Base-by-base conservation (phyloP, 441 rosid species). In the Populus tomentosa region DNA sequence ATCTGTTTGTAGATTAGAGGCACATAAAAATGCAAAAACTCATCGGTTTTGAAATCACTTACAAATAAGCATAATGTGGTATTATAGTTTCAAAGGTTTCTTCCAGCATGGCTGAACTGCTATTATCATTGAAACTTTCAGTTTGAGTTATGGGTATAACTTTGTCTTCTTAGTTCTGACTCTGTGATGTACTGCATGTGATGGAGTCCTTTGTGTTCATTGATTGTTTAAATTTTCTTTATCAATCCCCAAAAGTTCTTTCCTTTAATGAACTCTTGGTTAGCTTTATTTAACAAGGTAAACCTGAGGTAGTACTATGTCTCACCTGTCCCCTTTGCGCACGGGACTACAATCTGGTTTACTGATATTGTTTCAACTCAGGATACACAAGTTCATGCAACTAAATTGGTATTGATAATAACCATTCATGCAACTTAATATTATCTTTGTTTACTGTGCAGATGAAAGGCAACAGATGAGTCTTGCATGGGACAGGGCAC, bases 391-490 rank as follows among this genome's bases (percentile, higher is more conserved):
- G 20, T 70, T 24, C 26, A 36, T 10, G 2, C 3, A 21, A 24
- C 1, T 23, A 65, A 46, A 30, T 75, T 69, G 59, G 26, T 73
- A 40, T 67, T 63, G 14, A 28, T 23, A 73, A 64, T 67, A 23
- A 21, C 56, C 40, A 75, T 77, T 56, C 71, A 50, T 72, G 78
- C 67, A 67, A 53, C n/a, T 50, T 77, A 75, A 81, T 74, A 59
- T 75, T 40, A 59, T 53, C 74, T 74, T 66, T 73, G 35, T 77
- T 72, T 77, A 23, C 53, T 81, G 65, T 83, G 77, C 87, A 91
- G 97, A 87, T 88, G 91, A 86, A 80, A 86, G 88, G 87, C 92
- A 82, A 64, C 90, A 84, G 65, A 83, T 86, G 88, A 81, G 78
- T 79, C 81, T 84, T 77, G 84, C 79, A 59, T 86, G 92, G 89